Percentiles rank a stretch among this genome's conserved stretches.
Evolutionary conservation across 768 basidiomycete species (phyloP).

Genomic region (Tricholomella constricta): DNA sequence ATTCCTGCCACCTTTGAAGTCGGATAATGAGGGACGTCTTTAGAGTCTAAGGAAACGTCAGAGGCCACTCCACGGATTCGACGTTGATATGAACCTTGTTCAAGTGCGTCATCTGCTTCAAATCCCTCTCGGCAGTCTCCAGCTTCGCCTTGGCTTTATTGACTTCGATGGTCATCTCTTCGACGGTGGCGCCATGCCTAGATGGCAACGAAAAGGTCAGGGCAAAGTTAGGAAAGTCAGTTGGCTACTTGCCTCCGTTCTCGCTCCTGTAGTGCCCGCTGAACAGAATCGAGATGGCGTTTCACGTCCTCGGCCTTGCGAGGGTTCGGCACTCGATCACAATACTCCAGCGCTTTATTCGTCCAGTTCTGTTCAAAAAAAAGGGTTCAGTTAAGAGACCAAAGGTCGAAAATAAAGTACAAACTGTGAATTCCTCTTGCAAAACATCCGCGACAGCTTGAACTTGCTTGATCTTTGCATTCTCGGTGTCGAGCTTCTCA

Average conservation of each 20-base stretch:
- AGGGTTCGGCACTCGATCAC: conserved; percentile 55
- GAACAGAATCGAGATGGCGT: conserved; percentile 61
- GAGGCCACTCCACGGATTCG: neutral
- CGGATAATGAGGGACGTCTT: conserved; percentile 66
- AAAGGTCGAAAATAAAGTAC: conserved; percentile 16
- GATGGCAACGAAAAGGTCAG: conserved; percentile 6
- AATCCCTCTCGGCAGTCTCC: conserved; percentile 60
- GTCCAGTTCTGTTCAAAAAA: conserved; percentile 56
- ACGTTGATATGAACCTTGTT: conserved; percentile 58
- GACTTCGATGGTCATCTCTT: conserved; percentile 74
- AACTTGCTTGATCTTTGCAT: conserved; percentile 42
- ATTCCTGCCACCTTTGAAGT: conserved; percentile 78
- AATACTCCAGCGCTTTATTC: conserved; percentile 61
- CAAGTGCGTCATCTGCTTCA: conserved; percentile 62
- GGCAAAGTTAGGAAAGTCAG: neutral
- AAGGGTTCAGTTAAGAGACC: neutral
- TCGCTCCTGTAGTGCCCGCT: conserved; percentile 65
- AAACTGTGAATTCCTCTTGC: conserved; percentile 64
- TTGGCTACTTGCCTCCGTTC: conserved; percentile 53
- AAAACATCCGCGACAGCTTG: conserved; percentile 51
- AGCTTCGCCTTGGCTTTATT: conserved; percentile 62
- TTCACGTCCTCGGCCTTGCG: conserved; percentile 59
- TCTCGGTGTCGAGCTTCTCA: conserved; percentile 54
- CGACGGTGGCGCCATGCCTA: conserved; percentile 77
- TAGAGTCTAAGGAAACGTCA: conserved; percentile 51